These are phyloP conservation scores for Rutstroemia sp. DNA, from an alignment of 2,329 filamentous ascomycete genomes.

Conservation along the genomic window DNA sequence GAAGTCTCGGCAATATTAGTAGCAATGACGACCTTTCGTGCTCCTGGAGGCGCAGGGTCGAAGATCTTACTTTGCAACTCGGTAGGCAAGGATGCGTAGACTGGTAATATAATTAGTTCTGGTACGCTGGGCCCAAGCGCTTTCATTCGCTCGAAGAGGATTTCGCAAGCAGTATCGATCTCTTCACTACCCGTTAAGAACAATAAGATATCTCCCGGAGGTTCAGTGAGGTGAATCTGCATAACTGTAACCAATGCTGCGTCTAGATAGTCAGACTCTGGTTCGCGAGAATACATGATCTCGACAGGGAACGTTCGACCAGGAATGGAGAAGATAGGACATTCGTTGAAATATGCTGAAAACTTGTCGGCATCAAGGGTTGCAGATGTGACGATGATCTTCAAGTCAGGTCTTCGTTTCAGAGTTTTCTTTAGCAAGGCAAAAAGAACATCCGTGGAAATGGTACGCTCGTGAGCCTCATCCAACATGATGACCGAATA, in stretches of 20 bases:
- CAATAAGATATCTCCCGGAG: conserved; percentile 84
- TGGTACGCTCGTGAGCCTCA: conserved; percentile 94
- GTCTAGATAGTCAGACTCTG: conserved; percentile 94
- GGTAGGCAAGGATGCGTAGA: conserved; percentile 90
- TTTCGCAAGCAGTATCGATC: conserved; percentile 91
- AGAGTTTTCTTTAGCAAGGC: conserved; percentile 89
- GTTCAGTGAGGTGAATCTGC: conserved; percentile 90
- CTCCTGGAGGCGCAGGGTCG: conserved; percentile 74
- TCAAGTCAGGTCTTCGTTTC: conserved; percentile 74
- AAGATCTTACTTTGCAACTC: conserved; percentile 94
- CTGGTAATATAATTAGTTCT: conserved; percentile 89
- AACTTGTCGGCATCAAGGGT: conserved; percentile 98
- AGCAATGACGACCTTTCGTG: conserved; percentile 88
- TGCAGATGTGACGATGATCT: conserved; percentile 98
- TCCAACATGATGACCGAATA: conserved; percentile 98
- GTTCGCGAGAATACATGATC: conserved; percentile 96
- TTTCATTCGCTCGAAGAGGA: conserved; percentile 95
- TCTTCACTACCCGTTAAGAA: conserved; percentile 98
- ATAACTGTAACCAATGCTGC: conserved; percentile 89
- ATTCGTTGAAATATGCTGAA: conserved; percentile 92
- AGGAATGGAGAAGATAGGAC: conserved; percentile 86
- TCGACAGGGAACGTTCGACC: conserved; percentile 95
- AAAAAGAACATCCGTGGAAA: conserved; percentile 97
- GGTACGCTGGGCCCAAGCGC: conserved; percentile 82
- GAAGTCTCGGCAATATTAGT: conserved; percentile 98